Base-by-base conservation (phyloP, 495 filamentous ascomycete species). In the Neurospora sp. region DNA sequence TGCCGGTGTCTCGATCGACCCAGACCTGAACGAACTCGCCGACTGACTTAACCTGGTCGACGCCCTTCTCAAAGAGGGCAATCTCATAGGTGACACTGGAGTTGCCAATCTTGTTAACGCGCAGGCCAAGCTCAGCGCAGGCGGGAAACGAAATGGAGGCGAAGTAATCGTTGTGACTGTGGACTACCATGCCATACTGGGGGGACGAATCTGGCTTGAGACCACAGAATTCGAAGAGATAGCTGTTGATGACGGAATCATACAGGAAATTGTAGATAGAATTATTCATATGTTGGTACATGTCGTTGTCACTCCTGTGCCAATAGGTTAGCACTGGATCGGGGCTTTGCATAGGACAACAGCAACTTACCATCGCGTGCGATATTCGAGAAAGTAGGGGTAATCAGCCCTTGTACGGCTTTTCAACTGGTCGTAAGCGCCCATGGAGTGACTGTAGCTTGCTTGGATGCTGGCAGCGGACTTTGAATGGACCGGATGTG, bases 1-100 rank as follows among this genome's bases (percentile, higher is more conserved):
- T 87, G 77, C 90, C 90, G 18, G 86, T 91, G 68, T 88, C 85
- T 73, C 92, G 87, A 71, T 93, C 87, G 14, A 96, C 93, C 83
- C 94, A 98, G 12, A 98, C 95, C 82, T 97, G 95, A 9, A 91
- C 88, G 79, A 96, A 94, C 71, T 90, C 91, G 0, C 95, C 96
- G 4, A 97, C 93, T 70, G 93, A 92, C 79, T 91, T 92, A 3
- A 94, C 93, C 40, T 86, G 83, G n/a, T 93, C 89, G 42, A 90
- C 82, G 0, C 88, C 93, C 72, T 87, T 85, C 77, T 92, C 91
- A 75, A 98, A 98, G 14, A 99, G 87, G 4, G 91, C 95, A 41
- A 97, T 87, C 77, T 99, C 95, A 79, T 97, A 99, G 9, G 90
- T 91, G n/a, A 96, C 94, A 76, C 93, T 97, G 20, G 92, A 94